A percentile compares a stretch with the other conserved stretches of the same genome.
Evolutionary conservation across 176 grass and related monocot species (phyloP).

Genomic region (Secale cereale): DNA sequence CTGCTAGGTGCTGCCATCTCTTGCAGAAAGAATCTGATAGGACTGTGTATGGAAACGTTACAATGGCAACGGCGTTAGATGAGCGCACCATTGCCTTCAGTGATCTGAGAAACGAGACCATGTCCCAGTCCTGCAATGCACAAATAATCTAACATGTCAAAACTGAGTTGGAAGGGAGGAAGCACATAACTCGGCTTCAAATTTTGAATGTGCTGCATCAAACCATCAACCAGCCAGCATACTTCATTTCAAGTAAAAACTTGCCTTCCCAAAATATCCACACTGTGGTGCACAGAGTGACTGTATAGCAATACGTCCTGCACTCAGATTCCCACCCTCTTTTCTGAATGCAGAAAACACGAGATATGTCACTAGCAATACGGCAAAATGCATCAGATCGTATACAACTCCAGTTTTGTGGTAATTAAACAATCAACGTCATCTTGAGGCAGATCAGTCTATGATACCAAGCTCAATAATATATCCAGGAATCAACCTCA

Average conservation of each 20-base stretch:
- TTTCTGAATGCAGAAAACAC: conserved; percentile 49
- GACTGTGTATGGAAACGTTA: conserved; percentile 71
- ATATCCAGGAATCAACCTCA: conserved; percentile 16
- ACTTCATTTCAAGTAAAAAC: not conserved
- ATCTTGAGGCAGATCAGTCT: not conserved
- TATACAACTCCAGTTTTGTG: not conserved
- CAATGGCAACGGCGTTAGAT: conserved; percentile 64
- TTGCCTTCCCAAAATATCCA: conserved; percentile 77
- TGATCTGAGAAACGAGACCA: conserved; percentile 84
- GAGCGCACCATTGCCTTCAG: conserved; percentile 60
- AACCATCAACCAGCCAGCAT: not conserved
- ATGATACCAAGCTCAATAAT: not conserved
- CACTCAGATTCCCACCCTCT: conserved; percentile 47
- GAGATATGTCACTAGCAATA: not conserved
- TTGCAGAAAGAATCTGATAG: conserved; percentile 70
- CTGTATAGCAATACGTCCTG: conserved; percentile 82
- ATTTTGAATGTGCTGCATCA: not conserved
- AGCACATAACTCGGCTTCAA: not conserved
- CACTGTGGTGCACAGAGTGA: conserved; percentile 86
- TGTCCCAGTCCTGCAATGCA: conserved; percentile 76
- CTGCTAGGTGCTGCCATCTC: conserved; percentile 93
- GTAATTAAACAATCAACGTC: not conserved
- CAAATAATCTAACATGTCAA: not conserved
- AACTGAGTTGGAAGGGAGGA: not conserved
- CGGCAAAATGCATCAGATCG: not conserved